A percentile compares a stretch with the other conserved stretches of the same genome.
Conservation (phyloP, 768 basidiomycete genomes). For the Tulasnella sp. region DNA sequence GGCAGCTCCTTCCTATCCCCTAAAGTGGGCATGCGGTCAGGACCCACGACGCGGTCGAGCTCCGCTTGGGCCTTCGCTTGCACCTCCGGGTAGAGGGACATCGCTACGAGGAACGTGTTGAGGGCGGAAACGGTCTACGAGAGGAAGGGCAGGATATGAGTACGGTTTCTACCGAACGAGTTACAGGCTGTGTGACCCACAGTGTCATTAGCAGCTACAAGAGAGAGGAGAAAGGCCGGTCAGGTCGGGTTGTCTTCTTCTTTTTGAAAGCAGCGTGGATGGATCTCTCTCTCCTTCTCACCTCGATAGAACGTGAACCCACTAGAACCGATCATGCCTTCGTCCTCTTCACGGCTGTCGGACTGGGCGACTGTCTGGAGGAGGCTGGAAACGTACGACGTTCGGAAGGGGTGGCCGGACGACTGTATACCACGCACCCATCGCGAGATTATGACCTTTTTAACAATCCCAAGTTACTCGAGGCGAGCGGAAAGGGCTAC, state of each 20-base stretch:
- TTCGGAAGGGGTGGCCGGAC: background rate
- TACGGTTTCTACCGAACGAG: background rate
- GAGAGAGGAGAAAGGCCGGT: background rate
- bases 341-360: background rate
- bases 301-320: background rate
- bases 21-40: background rate
- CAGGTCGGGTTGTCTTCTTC: background rate
- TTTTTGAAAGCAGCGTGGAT: too few species aligned
- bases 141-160: background rate
- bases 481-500: background rate
- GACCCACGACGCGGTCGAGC: conserved; percentile 7
- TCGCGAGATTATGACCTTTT: too few species aligned
- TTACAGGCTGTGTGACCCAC: background rate
- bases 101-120: conserved; percentile 13
- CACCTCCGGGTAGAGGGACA: conserved; percentile 12
- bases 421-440: too few species aligned
- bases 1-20: conserved; percentile 1
- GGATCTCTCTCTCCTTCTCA: too few species aligned
- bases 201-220: background rate
- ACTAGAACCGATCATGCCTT: background rate
- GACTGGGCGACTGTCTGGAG: background rate
- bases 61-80: conserved; percentile 4
- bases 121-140: conserved; percentile 2
- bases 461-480: too few species aligned
- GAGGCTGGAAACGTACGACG: background rate